phyloP scores from a whole-genome alignment of 2,329 filamentous ascomycete species.

The Aspergillus brasiliensis region DNA sequence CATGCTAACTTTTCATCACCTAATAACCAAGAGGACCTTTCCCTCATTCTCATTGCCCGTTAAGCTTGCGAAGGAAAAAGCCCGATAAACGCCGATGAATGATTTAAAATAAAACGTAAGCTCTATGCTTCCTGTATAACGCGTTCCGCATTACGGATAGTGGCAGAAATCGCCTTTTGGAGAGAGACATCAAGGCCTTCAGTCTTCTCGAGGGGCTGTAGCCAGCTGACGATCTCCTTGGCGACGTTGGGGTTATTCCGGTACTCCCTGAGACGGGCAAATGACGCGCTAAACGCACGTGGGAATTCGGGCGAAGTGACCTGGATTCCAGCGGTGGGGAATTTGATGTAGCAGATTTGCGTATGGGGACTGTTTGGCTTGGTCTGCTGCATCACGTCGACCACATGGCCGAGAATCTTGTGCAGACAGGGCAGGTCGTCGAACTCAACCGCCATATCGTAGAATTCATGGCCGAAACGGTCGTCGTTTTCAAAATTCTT shows the following conservation, averaged over 20 bases:
- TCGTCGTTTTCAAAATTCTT: conserved; percentile 73
- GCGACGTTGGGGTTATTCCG: conserved; percentile 46
- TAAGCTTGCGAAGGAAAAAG: conserved; percentile 10
- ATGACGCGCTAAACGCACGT: conserved; percentile 64
- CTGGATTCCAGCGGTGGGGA: conserved; percentile 68
- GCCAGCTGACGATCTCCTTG: conserved; percentile 51
- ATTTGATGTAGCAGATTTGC: conserved; percentile 70
- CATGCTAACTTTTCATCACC: conserved; percentile 26
- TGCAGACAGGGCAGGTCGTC: conserved; percentile 63
- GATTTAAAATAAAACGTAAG: conserved; percentile 10
- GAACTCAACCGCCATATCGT: conserved; percentile 75
- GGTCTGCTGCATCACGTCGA: conserved; percentile 61
- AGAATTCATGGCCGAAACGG: conserved; percentile 73
- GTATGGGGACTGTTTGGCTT: conserved; percentile 65
- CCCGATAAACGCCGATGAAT: conserved; percentile 29
- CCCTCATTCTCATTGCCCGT: conserved; percentile 4
- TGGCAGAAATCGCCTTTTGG: conserved; percentile 52
- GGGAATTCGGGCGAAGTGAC: conserved; percentile 71
- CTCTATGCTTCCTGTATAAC: conserved; percentile 27
- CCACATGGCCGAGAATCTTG: conserved; percentile 72
- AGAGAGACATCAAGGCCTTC: conserved; percentile 57
- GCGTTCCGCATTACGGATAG: conserved; percentile 38
- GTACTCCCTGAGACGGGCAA: conserved; percentile 63
- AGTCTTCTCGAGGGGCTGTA: conserved; percentile 49
- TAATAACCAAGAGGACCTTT: conserved; percentile 6